phyloP scores from a whole-genome alignment of 192 early-diverging fungal species.

The Cetraspora pellucida region DNA sequence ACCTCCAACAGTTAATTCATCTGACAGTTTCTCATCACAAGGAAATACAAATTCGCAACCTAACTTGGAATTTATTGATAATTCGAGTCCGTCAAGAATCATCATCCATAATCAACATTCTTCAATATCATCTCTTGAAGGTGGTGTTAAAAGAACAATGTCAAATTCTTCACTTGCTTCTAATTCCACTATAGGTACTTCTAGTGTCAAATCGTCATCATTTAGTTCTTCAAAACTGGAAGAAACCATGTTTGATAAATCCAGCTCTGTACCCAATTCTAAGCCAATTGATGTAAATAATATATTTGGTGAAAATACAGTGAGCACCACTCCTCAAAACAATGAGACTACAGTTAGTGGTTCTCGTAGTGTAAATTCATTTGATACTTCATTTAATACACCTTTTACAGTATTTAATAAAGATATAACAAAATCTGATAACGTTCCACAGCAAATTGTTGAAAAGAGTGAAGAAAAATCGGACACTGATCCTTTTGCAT shows the following conservation, averaged over 20 bases:
- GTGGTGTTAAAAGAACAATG: slow-evolving; percentile 14
- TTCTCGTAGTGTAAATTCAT: neutral
- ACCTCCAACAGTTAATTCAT: neutral
- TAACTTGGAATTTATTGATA: neutral
- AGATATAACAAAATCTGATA: neutral
- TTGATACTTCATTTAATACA: slow-evolving; percentile 2
- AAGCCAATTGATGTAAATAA: slow-evolving; percentile 6
- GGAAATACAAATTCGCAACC: neutral
- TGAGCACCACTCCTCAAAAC: neutral
- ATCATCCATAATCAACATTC: slow-evolving; percentile 9
- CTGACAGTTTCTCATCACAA: neutral
- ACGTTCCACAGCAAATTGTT: neutral
- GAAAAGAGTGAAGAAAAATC: neutral
- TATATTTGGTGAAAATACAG: neutral
- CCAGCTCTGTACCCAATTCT: slow-evolving; percentile 17
- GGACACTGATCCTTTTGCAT: slow-evolving; percentile 22
- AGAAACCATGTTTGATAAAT: slow-evolving; percentile 7
- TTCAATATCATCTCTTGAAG: slow-evolving; percentile 22
- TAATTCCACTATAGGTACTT: slow-evolving; percentile 17
- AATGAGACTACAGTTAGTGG: neutral
- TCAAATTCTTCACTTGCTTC: slow-evolving; percentile 23
- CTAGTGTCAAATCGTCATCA: slow-evolving; percentile 14
- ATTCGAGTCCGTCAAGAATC: neutral
- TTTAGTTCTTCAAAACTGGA: neutral
- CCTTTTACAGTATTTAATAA: neutral